A percentile compares a stretch with the other conserved stretches of the same genome.
Conservation (phyloP, 257 asterid species). For the Ehretia macrophylla region DNA sequence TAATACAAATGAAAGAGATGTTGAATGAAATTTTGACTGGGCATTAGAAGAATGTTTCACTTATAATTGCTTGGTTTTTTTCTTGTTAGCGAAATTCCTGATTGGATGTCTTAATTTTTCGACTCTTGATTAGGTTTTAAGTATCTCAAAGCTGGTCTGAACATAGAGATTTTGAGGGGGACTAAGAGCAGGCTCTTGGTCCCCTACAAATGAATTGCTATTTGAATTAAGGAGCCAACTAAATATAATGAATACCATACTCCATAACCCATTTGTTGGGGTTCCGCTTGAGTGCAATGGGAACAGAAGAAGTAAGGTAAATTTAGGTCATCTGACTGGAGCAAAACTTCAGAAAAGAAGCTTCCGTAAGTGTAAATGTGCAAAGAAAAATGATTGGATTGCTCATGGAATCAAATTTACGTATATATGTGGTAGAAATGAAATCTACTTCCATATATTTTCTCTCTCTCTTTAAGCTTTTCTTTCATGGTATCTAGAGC, state of each 20-base stretch:
- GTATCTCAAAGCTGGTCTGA: conserved; percentile 9
- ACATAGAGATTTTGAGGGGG: conserved; percentile 39
- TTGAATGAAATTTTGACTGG: no score
- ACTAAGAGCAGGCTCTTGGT: conserved; percentile 88
- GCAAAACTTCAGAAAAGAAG: conserved; percentile 33
- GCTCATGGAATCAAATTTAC: conserved; percentile 57
- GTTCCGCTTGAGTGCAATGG: conserved; percentile 45
- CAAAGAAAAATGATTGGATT: conserved; percentile 63
- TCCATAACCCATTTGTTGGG: conserved; percentile 59
- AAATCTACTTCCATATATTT: no score
- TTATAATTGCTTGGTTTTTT: background rate
- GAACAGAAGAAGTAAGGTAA: conserved; percentile 31
- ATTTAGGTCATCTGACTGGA: conserved; percentile 24
- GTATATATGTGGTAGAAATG: conserved; percentile 59
- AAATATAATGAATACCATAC: conserved; percentile 53
- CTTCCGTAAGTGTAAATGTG: conserved; percentile 43
- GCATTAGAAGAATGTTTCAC: background rate
- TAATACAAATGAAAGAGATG: background rate
- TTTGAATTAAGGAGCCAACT: conserved; percentile 17
- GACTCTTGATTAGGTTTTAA: conserved; percentile 19
- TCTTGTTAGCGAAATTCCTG: background rate
- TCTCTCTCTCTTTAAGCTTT: no score
- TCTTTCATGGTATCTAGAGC: no score
- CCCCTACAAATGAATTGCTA: conserved; percentile 56
- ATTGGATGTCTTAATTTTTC: background rate